Evolutionary conservation across 495 filamentous ascomycete genomes (phyloP).

Genomic region (Daldinia childiae): DNA sequence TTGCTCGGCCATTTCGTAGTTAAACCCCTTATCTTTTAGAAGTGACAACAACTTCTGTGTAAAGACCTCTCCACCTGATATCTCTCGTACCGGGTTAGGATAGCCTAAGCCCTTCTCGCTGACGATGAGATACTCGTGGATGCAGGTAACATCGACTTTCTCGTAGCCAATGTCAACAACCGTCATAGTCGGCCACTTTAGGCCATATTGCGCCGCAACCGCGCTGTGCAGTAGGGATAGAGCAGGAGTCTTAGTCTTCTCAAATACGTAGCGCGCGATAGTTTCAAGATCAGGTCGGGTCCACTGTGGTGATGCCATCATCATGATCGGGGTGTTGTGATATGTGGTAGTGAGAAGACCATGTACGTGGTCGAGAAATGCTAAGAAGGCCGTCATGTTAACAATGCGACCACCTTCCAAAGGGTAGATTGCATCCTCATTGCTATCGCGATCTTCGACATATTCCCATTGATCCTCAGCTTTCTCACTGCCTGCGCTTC

Average conservation of each 20-base stretch:
- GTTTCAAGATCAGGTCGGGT: conserved; percentile 81
- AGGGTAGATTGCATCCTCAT: conserved; percentile 90
- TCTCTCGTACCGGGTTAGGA: conserved; percentile 63
- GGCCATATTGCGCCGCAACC: conserved; percentile 82
- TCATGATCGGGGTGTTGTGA: conserved; percentile 87
- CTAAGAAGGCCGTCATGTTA: conserved; percentile 91
- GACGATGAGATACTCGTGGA: conserved; percentile 77
- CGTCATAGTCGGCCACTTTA: conserved; percentile 77
- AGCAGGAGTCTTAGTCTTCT: conserved; percentile 93
- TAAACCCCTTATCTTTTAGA: conserved; percentile 74
- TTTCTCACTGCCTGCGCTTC: conserved; percentile 28
- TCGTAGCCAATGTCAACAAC: conserved; percentile 89
- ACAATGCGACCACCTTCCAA: conserved; percentile 82
- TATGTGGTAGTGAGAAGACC: conserved; percentile 86
- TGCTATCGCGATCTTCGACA: conserved; percentile 87
- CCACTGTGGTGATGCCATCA: conserved; percentile 88
- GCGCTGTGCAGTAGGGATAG: conserved; percentile 88
- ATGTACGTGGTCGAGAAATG: conserved; percentile 87
- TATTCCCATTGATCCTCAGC: conserved; percentile 63
- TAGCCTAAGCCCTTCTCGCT: conserved; percentile 50
- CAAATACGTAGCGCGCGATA: conserved; percentile 92
- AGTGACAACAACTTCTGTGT: conserved; percentile 77
- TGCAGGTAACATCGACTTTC: conserved; percentile 90
- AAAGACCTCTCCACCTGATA: conserved; percentile 89
- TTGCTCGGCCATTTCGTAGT: conserved; percentile 91